These are phyloP conservation scores for Colletotrichum acutatum DNA, from an alignment of 2,329 filamentous ascomycete species.

Conservation along the genomic window DNA sequence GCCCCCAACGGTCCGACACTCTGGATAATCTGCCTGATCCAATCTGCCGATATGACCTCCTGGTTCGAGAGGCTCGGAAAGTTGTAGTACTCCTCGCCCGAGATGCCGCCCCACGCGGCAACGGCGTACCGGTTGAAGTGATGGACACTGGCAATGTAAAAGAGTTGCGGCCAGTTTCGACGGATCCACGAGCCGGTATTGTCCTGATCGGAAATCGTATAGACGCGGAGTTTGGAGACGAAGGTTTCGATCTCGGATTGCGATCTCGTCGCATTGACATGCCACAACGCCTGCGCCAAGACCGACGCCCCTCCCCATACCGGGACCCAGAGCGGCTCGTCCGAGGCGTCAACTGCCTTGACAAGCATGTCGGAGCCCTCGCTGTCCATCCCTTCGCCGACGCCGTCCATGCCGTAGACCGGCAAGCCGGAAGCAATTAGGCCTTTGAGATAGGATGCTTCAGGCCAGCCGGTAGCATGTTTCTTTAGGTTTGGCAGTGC, in stretches of 20 bases:
- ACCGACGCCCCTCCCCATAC: conserved; percentile 62
- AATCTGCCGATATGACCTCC: conserved; percentile 53
- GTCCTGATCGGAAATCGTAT: conserved; percentile 65
- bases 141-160: conserved; percentile 61
- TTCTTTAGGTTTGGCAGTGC: conserved; percentile 49
- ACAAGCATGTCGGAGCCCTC: conserved; percentile 47
- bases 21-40: conserved; percentile 60
- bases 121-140: conserved; percentile 60
- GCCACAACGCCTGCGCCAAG: conserved; percentile 57
- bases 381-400: conserved; percentile 43
- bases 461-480: conserved; percentile 3
- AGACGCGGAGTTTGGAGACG: conserved; percentile 53
- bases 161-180: conserved; percentile 58
- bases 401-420: conserved; percentile 14
- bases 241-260: conserved; percentile 45
- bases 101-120: conserved; percentile 62
- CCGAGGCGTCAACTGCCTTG: conserved; percentile 48
- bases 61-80: conserved; percentile 59
- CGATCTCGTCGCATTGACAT: conserved; percentile 47
- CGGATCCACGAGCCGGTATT: conserved; percentile 63
- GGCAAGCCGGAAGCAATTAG: conserved; percentile 12
- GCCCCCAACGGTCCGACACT: conserved; percentile 53
- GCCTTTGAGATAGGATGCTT: not conserved
- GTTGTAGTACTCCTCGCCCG: conserved; percentile 56
- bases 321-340: conserved; percentile 58